Percentiles rank a stretch among this genome's conserved stretches.
phyloP scores from a whole-genome alignment of 1,139 yeast species.

The Schizosaccharomyces versatilis region DNA sequence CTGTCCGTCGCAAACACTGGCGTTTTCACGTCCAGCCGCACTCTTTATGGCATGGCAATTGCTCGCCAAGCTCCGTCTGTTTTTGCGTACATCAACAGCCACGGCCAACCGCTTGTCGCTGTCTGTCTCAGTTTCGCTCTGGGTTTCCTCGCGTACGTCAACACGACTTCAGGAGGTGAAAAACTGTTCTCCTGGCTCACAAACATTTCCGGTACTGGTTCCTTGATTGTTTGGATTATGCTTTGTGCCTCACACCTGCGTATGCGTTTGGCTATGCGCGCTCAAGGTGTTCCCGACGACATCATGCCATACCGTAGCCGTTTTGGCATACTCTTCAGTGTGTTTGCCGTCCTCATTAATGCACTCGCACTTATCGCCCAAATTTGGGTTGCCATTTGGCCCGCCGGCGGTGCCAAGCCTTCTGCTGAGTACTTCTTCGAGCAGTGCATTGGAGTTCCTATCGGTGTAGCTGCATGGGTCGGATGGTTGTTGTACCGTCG shows the following conservation, averaged over 20 bases:
- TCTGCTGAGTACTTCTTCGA: too few relatives aligned
- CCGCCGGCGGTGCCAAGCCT: too few relatives aligned
- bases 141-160: conserved; percentile 38
- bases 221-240: conserved; percentile 30
- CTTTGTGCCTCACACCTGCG: conserved; percentile 25
- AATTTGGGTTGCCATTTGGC: conserved; percentile 26
- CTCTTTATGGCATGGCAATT: conserved; percentile 35
- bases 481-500: too few relatives aligned
- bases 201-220: conserved; percentile 45
- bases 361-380: conserved; percentile 55
- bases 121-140: conserved; percentile 26
- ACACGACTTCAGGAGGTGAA: conserved; percentile 37
- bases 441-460: too few relatives aligned
- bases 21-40: conserved; percentile 41
- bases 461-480: too few relatives aligned
- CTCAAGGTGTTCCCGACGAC: conserved; percentile 8
- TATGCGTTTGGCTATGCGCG: conserved; percentile 12
- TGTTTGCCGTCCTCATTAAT: conserved; percentile 60
- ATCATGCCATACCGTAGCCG: too few relatives aligned
- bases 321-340: conserved; percentile 12
- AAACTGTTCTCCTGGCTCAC: conserved; percentile 67
- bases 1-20: conserved; percentile 57
- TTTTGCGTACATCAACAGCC: conserved; percentile 32
- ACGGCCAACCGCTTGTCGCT: conserved; percentile 35
- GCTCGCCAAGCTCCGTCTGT: conserved; percentile 40